Percentiles rank a stretch among this genome's conserved stretches.
Evolutionary conservation across 345 rosid genomes (phyloP).

Genomic region (Nasturtium officinale): DNA sequence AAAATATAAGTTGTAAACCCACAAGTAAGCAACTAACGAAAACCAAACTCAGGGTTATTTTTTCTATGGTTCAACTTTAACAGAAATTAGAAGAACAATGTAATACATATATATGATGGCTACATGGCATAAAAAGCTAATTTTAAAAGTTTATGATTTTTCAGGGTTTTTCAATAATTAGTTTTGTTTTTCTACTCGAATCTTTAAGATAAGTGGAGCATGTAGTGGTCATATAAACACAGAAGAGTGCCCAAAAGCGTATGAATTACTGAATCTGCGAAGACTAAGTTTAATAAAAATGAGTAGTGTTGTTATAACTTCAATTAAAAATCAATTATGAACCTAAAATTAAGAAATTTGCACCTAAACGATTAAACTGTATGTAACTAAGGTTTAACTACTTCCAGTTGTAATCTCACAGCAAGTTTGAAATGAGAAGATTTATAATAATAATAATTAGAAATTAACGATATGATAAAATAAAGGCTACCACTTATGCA

Average conservation of each 20-base stretch:
- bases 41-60: not conserved
- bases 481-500: slow-evolving; percentile 16
- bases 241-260: not conserved
- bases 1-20: not conserved
- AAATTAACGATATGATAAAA: not conserved
- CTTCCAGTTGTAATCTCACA: slow-evolving; percentile 32
- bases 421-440: slow-evolving; percentile 10
- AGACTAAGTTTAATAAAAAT: not conserved
- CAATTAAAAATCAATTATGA: not conserved
- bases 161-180: not conserved
- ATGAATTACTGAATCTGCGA: not conserved
- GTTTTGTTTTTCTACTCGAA: not conserved
- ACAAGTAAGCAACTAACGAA: not conserved
- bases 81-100: not conserved
- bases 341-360: not conserved
- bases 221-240: not conserved
- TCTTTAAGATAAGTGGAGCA: not conserved
- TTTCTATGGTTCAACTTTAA: slow-evolving; percentile 14
- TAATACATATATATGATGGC: not conserved
- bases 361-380: not conserved
- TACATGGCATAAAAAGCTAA: not conserved
- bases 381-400: slow-evolving; percentile 7
- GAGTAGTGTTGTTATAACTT: not conserved
- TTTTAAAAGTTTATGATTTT: not conserved
- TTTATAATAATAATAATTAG: not conserved